Percentiles rank a stretch among this genome's conserved stretches.
phyloP scores from a whole-genome alignment of 1,284 basidiomycete genomes.

The Neonothopanus nambi region DNA sequence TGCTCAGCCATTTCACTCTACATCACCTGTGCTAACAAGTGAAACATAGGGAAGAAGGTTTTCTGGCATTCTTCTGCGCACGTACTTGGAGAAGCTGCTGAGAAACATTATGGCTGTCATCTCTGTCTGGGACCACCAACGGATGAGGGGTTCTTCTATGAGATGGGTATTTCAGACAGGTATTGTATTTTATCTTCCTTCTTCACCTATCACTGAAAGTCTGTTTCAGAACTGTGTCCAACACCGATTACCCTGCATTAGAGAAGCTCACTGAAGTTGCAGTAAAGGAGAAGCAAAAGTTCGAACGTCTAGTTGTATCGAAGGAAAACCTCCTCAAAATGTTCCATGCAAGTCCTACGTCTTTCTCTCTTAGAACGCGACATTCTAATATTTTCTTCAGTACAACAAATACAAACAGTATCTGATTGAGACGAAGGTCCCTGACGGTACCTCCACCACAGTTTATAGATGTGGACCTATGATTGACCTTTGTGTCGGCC shows the following conservation, averaged over 20 bases:
- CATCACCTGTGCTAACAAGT: not conserved
- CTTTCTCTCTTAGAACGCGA: not conserved
- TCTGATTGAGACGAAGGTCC: constrained; percentile 94
- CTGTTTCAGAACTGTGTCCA: constrained; percentile 62
- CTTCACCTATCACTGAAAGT: constrained; percentile 5
- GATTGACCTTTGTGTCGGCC: constrained; percentile 96
- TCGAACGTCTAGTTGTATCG: constrained; percentile 90
- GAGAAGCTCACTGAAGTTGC: constrained; percentile 89
- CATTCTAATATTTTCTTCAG: constrained; percentile 42
- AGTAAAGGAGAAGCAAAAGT: constrained; percentile 96
- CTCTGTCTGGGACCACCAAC: constrained; percentile 97
- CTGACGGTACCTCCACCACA: constrained; percentile 95
- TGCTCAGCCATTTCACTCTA: constrained; percentile 25
- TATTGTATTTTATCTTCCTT: constrained; percentile 24
- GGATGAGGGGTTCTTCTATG: constrained; percentile 99
- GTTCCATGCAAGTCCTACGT: constrained; percentile 73
- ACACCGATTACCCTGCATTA: constrained; percentile 84
- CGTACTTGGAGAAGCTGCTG: constrained; percentile 97
- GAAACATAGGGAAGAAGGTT: constrained; percentile 77
- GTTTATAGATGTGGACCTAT: constrained; percentile 99
- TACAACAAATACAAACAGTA: constrained; percentile 99
- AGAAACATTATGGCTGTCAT: constrained; percentile 97
- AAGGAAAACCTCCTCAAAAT: constrained; percentile 96
- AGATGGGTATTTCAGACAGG: constrained; percentile 87
- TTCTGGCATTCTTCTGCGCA: constrained; percentile 99